Percentiles rank a stretch among this genome's conserved stretches.
Conservation (phyloP, 768 basidiomycete species). For the Sporobolomyces pararoseus region DNA sequence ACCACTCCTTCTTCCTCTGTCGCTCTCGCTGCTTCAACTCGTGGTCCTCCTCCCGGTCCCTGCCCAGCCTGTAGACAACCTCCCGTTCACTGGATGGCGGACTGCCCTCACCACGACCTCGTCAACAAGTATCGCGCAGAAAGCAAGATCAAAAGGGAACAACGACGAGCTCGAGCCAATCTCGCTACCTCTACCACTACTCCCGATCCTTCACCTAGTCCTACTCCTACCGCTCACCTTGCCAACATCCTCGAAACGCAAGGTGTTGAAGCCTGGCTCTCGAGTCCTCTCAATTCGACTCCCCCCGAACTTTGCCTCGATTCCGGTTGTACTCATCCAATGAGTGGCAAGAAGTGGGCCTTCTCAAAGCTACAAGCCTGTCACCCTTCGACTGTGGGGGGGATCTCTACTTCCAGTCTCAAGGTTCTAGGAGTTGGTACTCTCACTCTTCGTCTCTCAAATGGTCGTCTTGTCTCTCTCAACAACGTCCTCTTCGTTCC, state of each 20-base stretch:
- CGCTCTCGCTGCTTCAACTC: not conserved
- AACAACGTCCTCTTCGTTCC: slow-evolving; percentile 10
- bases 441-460: not conserved
- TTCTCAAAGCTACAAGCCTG: not conserved
- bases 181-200: not conserved
- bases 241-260: not conserved
- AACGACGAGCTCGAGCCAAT: not conserved
- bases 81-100: slow-evolving; percentile 4
- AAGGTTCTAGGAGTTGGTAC: slow-evolving; percentile 9
- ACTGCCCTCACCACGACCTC: not conserved
- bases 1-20: not conserved
- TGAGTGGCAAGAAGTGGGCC: not conserved
- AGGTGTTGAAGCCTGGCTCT: slow-evolving; percentile 8
- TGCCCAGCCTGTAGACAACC: slow-evolving; percentile 1
- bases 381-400: slow-evolving; percentile 16
- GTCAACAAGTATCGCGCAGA: not conserved
- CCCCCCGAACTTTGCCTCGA: not conserved
- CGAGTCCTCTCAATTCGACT: not conserved
- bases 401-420: not conserved
- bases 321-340: not conserved
- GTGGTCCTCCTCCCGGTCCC: not conserved
- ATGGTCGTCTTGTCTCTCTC: not conserved
- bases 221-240: not conserved
- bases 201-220: too few relatives aligned
- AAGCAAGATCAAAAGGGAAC: not conserved